Evolutionary conservation across 768 basidiomycete species (phyloP).

Genomic region (Hygrophorus pudorinus): DNA sequence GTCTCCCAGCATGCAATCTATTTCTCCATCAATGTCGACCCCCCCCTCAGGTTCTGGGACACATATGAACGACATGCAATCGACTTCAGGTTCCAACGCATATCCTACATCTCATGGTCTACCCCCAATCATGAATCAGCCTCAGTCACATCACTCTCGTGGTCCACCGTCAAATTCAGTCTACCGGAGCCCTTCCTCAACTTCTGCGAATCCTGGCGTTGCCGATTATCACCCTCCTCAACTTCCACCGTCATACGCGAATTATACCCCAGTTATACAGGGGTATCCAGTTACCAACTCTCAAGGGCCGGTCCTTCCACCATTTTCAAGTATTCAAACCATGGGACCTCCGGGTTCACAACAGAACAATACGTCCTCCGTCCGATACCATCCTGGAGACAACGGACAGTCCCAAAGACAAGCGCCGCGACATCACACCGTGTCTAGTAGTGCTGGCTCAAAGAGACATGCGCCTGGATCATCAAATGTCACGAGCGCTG

Average conservation of each 20-base stretch:
- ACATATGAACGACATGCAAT: slow-evolving; percentile 25
- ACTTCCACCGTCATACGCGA: slow-evolving; percentile 30
- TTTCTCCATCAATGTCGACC: slow-evolving; percentile 43
- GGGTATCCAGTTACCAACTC: slow-evolving; percentile 23
- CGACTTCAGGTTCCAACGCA: slow-evolving; percentile 5
- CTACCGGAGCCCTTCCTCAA: slow-evolving; percentile 27
- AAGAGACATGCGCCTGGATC: slow-evolving; percentile 54
- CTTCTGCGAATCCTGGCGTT: slow-evolving; percentile 18
- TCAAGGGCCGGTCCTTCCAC: slow-evolving; percentile 52
- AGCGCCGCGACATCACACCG: slow-evolving; percentile 22
- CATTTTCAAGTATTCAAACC: slow-evolving; percentile 58
- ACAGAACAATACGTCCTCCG: slow-evolving; percentile 45
- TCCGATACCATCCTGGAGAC: slow-evolving; percentile 48
- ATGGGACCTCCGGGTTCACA: slow-evolving; percentile 38
- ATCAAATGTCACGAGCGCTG: slow-evolving; percentile 65
- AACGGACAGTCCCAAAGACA: slow-evolving; percentile 22
- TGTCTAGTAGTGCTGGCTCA: slow-evolving; percentile 26
- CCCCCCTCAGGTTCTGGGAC: slow-evolving; percentile 26
- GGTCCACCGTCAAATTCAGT: slow-evolving; percentile 23
- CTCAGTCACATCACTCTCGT: slow-evolving; percentile 26
- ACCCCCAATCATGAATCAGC: slow-evolving; percentile 11
- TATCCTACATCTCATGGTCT: slow-evolving; percentile 4
- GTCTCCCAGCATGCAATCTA: slow-evolving; percentile 50
- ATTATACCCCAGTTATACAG: slow-evolving; percentile 28
- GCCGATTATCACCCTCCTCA: slow-evolving; percentile 36